Percentiles rank a stretch among this genome's conserved stretches.
phyloP scores from a whole-genome alignment of 306 rosid species.

The Castanea mollissima region DNA sequence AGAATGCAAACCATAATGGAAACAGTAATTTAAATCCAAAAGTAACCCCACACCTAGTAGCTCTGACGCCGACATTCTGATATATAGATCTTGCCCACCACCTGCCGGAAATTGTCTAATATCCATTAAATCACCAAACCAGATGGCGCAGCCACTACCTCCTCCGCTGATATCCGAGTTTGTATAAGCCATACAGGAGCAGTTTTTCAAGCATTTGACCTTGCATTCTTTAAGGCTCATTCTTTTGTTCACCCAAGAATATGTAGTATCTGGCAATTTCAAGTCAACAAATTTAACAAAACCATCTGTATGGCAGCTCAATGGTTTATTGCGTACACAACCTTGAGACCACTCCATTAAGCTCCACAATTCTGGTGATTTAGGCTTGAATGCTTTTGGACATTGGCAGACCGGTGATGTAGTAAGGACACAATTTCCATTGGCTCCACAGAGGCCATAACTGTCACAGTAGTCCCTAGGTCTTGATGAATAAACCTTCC shows the following conservation, averaged over 20 bases:
- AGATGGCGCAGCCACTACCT: not conserved
- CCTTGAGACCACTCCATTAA: not conserved
- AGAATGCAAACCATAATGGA: not conserved
- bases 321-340: slow-evolving; percentile 3
- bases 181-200: slow-evolving; percentile 32
- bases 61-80: not conserved
- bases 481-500: not conserved
- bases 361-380: not conserved
- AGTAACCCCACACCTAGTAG: not conserved
- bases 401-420: slow-evolving; percentile 27
- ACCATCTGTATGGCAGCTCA: slow-evolving; percentile 17
- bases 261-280: not conserved
- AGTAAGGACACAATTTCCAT: slow-evolving; percentile 13
- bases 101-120: not conserved
- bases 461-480: slow-evolving; percentile 20
- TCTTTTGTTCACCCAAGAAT: not conserved
- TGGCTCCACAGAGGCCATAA: slow-evolving; percentile 17
- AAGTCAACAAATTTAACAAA: not conserved
- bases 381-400: slow-evolving; percentile 7
- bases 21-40: not conserved
- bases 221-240: not conserved
- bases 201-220: not conserved
- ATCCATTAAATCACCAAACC: not conserved
- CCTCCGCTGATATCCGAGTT: not conserved
- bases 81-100: not conserved